Conservation (phyloP, 1,284 basidiomycete species). For the Fomitopsis pinicola region DNA sequence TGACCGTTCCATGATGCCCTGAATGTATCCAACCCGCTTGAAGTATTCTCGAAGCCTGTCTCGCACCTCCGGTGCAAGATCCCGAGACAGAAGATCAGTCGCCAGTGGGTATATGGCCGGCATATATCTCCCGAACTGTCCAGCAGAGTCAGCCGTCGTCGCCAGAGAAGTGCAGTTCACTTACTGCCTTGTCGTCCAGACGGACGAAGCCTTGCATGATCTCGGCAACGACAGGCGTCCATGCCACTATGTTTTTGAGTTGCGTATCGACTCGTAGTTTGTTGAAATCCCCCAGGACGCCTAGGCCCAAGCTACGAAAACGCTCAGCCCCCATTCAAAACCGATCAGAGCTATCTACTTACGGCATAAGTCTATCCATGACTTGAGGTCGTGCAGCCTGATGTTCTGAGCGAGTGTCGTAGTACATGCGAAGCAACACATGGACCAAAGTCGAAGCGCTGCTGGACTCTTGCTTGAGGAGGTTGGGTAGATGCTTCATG, state of each 20-base stretch:
- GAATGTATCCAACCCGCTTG: conserved; percentile 67
- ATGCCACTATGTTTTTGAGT: conserved; percentile 93
- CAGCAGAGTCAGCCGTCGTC: not conserved
- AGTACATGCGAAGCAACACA: conserved; percentile 91
- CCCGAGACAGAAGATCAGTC: conserved; percentile 77
- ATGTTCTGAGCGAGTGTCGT: conserved; percentile 84
- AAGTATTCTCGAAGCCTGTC: conserved; percentile 76
- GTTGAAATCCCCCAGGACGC: conserved; percentile 89
- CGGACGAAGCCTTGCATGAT: conserved; percentile 87
- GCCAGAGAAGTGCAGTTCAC: conserved; percentile 27
- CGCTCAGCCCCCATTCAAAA: not conserved
- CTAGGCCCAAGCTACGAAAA: conserved; percentile 72
- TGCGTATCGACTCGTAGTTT: conserved; percentile 90
- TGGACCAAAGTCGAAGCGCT: conserved; percentile 95
- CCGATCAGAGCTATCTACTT: conserved; percentile 30
- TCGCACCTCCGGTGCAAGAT: conserved; percentile 78
- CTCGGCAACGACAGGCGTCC: conserved; percentile 96
- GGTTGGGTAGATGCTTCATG: conserved; percentile 99
- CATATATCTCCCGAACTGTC: conserved; percentile 79
- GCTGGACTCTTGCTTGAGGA: conserved; percentile 97
- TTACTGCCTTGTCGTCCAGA: conserved; percentile 85
- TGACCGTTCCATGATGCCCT: conserved; percentile 64
- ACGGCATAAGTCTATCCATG: conserved; percentile 89
- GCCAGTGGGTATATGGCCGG: conserved; percentile 85
- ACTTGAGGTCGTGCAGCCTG: conserved; percentile 80